Evolutionary conservation across 1,284 basidiomycete species (phyloP).

Genomic region (Leccinum huronense): DNA sequence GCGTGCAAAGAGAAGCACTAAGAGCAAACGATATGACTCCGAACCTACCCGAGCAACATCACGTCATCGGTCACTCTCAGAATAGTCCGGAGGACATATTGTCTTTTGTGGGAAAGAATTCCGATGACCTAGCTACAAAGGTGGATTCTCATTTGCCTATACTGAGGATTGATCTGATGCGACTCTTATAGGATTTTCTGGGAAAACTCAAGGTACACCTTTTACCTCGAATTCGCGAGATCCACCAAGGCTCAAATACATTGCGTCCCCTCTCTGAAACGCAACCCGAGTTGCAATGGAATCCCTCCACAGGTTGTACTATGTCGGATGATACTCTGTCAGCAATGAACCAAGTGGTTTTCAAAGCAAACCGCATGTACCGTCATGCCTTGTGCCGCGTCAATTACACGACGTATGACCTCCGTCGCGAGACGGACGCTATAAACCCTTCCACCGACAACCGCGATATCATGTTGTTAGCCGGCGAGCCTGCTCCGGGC

Average conservation of each 20-base stretch:
- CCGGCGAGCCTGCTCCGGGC: not conserved
- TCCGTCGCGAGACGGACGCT: not conserved
- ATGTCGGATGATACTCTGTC: not conserved
- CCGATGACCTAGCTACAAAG: not conserved
- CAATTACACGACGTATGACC: not conserved
- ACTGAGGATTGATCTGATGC: not conserved
- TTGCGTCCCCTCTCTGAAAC: not conserved
- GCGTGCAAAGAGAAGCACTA: no score
- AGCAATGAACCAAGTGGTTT: not conserved
- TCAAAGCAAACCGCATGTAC: not conserved
- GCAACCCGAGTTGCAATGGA: not conserved
- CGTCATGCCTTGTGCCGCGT: not conserved
- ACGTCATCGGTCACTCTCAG: not conserved
- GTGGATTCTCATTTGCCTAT: not conserved
- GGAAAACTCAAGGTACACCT: not conserved
- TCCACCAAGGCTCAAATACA: not conserved
- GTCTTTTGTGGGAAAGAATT: constrained; percentile 1
- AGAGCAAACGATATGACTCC: not conserved
- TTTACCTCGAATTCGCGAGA: not conserved
- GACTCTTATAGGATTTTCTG: not conserved
- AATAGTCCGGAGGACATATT: not conserved
- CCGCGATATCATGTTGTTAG: not conserved
- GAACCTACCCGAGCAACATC: not conserved
- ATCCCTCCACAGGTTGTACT: not conserved
- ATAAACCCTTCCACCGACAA: not conserved